Conservation (phyloP, 2,329 filamentous ascomycete genomes). For the Paraphaeosphaeria minitans region DNA sequence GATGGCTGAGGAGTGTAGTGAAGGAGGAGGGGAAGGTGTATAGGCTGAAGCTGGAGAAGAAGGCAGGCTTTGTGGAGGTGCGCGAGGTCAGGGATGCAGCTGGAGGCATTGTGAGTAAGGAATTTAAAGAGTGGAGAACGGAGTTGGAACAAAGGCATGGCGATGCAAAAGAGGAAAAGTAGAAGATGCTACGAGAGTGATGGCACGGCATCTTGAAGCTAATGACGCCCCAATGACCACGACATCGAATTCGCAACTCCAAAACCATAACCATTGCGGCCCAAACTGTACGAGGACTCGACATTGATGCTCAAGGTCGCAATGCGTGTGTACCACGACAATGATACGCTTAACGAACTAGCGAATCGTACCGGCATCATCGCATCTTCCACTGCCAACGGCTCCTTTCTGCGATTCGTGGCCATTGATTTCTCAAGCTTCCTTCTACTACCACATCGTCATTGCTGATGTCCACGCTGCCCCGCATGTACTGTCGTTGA, state of each 20-base stretch:
- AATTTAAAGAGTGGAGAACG: constrained; percentile 75
- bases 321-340: too few species aligned
- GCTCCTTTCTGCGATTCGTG: background rate
- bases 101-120: constrained; percentile 74
- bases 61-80: constrained; percentile 71
- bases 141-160: constrained; percentile 19
- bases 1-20: constrained; percentile 71
- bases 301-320: too few species aligned
- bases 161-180: background rate
- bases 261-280: too few species aligned
- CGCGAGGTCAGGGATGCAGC: constrained; percentile 76
- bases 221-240: background rate
- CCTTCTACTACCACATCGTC: too few species aligned
- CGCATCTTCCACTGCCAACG: background rate
- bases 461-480: too few species aligned
- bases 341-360: too few species aligned
- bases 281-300: too few species aligned
- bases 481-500: too few species aligned
- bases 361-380: background rate
- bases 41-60: constrained; percentile 72
- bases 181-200: background rate
- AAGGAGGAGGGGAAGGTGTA: constrained; percentile 72
- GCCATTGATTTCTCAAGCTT: background rate
- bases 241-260: too few species aligned
- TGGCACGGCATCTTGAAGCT: background rate